Percentiles rank a stretch among this genome's conserved stretches.
phyloP scores from a whole-genome alignment of 192 early-diverging fungal genomes.

The Cetraspora pellucida region DNA sequence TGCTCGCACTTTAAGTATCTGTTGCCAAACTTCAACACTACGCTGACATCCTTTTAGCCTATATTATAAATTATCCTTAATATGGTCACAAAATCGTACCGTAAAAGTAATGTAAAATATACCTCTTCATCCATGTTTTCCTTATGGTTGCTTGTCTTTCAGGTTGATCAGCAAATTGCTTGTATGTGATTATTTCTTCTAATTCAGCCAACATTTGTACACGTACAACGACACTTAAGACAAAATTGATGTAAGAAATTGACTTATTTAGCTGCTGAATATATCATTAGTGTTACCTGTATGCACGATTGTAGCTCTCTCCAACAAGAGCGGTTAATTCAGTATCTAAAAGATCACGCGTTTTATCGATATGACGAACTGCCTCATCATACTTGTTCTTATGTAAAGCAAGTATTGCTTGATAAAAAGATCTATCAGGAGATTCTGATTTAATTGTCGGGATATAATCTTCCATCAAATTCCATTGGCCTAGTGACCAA shows the following conservation, averaged over 20 bases:
- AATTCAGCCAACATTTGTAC: constrained; percentile 98
- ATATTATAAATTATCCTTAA: constrained; percentile 23
- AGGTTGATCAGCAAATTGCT: constrained; percentile 76
- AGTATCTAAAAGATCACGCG: constrained; percentile 80
- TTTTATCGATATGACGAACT: constrained; percentile 72
- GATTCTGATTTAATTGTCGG: constrained; percentile 73
- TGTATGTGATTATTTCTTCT: constrained; percentile 94
- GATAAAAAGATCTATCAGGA: constrained; percentile 84
- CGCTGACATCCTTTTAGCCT: constrained; percentile 87
- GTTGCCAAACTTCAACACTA: constrained; percentile 96
- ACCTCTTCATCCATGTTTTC: constrained; percentile 80
- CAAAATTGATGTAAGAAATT: constrained; percentile 22
- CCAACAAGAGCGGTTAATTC: constrained; percentile 84
- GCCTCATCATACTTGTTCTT: constrained; percentile 77
- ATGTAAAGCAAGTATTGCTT: constrained; percentile 83
- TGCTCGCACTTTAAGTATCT: constrained; percentile 82
- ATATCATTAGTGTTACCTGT: constrained; percentile 50
- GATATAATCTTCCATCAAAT: constrained; percentile 90
- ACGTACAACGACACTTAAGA: constrained; percentile 68
- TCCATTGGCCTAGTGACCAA: constrained; percentile 88
- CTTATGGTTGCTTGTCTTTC: constrained; percentile 76
- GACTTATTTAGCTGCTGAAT: background rate
- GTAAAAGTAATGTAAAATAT: background rate
- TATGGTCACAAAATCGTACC: background rate
- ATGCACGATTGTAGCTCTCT: constrained; percentile 94